Base-by-base conservation (phyloP, 192 early-diverging fungal species). In the Endogone sp. region DNA sequence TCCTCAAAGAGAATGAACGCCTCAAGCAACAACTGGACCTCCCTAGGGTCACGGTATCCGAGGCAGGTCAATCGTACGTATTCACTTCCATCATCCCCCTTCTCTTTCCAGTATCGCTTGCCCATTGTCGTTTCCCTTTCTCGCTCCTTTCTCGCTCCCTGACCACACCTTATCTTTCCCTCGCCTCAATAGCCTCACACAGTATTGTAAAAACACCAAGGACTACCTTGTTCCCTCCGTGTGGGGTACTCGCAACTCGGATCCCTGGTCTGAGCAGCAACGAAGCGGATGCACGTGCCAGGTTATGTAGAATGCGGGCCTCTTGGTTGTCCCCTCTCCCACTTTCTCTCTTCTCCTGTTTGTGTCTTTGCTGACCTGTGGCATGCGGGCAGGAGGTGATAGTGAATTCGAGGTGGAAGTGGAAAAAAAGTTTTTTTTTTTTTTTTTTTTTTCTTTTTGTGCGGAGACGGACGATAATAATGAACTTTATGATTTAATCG, bases 181-280 rank as follows among this genome's bases (percentile, higher is more conserved):
- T 49, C 37, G 16, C 37, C 37, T 11, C 37, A 6, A 6, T 49
- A 82, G 81, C 55, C 37, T 82, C 26, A 79, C 79, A 21, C 59
- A 72, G 37, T 79, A 71, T 69, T 76, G 76, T n/a, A 75, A 76
- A 37, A 66, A 27, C 8, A 82, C 72, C 23, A 59, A 61, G 60
- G 81, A 82, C 30, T 68, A 72, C 13, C 65, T 82, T 11, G 37
- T 82, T 24, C 81, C 81, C 27, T 75, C 68, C 30, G 64, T 82
- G 2, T 82, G 81, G 81, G 81, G 78, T 2, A 70, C 70, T 22
- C 83, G 81, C 68, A 75, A 81, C 23, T 76, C 79, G 65, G 83
- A 85, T 72, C 83, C 81, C 49, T 85, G 77, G 70, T 75, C 83
- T 57, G 78, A 72, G 71, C 81, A 82, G 59, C 68, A 57, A 2